These are phyloP conservation scores for Hysterium pulicare DNA, from an alignment of 2,329 filamentous ascomycete species.

Conservation along the genomic window DNA sequence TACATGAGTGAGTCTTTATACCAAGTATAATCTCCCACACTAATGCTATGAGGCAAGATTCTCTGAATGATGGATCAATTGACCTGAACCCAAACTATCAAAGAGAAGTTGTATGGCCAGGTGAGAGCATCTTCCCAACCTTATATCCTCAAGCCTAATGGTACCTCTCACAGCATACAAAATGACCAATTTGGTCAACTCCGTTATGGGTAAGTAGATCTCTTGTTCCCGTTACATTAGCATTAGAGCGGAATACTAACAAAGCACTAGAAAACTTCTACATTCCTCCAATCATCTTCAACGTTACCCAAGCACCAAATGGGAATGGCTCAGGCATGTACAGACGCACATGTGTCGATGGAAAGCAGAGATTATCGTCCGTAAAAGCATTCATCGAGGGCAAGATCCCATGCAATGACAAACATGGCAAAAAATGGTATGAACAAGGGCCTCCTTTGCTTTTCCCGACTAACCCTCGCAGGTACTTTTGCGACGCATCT, in stretches of 20 bases:
- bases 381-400: constrained; percentile 45
- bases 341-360: constrained; percentile 44
- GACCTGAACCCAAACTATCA: constrained; percentile 41
- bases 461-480: constrained; percentile 11
- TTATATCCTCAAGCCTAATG: too few relatives aligned
- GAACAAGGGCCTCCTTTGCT: not conserved
- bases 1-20: too few relatives aligned
- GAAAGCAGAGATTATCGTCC: constrained; percentile 49
- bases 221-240: too few relatives aligned
- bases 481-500: constrained; percentile 22
- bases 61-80: not conserved
- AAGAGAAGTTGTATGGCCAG: constrained; percentile 38
- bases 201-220: constrained; percentile 27
- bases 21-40: too few relatives aligned
- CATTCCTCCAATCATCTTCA: constrained; percentile 49
- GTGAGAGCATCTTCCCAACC: constrained; percentile 3
- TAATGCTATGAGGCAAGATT: not conserved
- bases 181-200: constrained; percentile 34
- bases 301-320: constrained; percentile 22
- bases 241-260: too few relatives aligned
- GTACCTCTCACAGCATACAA: constrained; percentile 23
- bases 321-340: constrained; percentile 15
- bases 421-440: constrained; percentile 41
- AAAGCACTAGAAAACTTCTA: constrained; percentile 39
- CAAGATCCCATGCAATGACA: constrained; percentile 43